Base-by-base conservation (phyloP, 2,329 filamentous ascomycete genomes). In the Grosmannia huntii region DNA sequence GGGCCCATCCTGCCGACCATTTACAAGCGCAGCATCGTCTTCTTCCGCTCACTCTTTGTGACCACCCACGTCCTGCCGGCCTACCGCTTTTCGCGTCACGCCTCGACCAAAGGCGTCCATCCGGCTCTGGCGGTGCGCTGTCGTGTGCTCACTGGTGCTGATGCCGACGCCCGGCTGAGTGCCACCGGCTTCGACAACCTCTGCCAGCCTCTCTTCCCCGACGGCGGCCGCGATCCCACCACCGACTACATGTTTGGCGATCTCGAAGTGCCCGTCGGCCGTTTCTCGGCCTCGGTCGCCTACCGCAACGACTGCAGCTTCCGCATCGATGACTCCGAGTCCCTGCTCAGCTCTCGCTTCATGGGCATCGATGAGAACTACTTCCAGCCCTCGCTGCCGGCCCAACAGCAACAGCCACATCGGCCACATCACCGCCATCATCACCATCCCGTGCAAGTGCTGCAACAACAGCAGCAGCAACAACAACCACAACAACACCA, bases 11-110 rank as follows among this genome's bases (percentile, higher is more conserved):
- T 97, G 56, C 90, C 94, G 16, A 92, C 89, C 56, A 85, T 96
- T 60, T 99, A 99, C 78, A 99, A 99, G 74, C 94, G 95, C 73
- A 90, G 89, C 65, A 95, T 99, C 63, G 87, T 97, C 64, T 84
- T 96, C 65, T 96, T 97, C 72, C 83, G 94, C 60, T 90, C 90
- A 1, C 78, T 99, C 52, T 96, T 89, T 70, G 83, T 89, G 55
- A 87, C 88, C 57, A 83, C 89, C 48, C 86, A 89, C 65, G 81
- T 96, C 61, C 75, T 96, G 61, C 94, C 94, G 2, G 84, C 87
- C 27, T 96, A 87, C 85, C 95, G 86, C 72, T 87, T 95, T 66
- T 84, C 78, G 48, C 81, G 87, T 66, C 86, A 88, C 66, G 84
- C 82, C 55, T 78, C 88, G 62, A 81, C 83, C 23, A 92, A 91